Evolutionary conservation across 805 yeast genomes (phyloP).

Genomic region (Gaillardinia entomophila): DNA sequence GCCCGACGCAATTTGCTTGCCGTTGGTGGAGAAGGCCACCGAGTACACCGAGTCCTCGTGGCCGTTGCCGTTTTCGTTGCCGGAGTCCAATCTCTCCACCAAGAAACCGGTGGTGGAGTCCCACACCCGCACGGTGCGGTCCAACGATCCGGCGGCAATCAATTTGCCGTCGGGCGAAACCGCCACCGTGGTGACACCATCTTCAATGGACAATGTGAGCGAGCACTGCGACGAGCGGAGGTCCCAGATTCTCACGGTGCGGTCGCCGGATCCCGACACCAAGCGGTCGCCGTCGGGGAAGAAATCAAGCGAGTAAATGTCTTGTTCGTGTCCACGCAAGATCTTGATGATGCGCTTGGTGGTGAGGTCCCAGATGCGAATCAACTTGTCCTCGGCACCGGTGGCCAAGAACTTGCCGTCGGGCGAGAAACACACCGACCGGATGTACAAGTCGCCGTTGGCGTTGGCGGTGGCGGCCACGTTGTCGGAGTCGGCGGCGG

Average conservation of each 20-base stretch:
- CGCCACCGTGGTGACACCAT: slow-evolving; percentile 97
- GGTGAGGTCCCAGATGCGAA: slow-evolving; percentile 93
- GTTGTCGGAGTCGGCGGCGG: slow-evolving; percentile 14
- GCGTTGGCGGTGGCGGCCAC: slow-evolving; percentile 46
- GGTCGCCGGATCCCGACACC: slow-evolving; percentile 94
- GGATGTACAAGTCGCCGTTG: slow-evolving; percentile 81
- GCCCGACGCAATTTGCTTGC: slow-evolving; percentile 89
- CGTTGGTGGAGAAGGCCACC: slow-evolving; percentile 88
- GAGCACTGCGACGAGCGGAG: slow-evolving; percentile 84
- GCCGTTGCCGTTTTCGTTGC: slow-evolving; percentile 83
- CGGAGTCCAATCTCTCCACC: slow-evolving; percentile 88
- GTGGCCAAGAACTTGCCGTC: slow-evolving; percentile 90
- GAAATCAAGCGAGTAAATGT: slow-evolving; percentile 90
- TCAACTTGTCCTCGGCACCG: slow-evolving; percentile 85
- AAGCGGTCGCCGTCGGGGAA: slow-evolving; percentile 91
- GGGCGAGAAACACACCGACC: slow-evolving; percentile 95
- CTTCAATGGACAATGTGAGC: slow-evolving; percentile 84
- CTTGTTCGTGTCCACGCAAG: slow-evolving; percentile 94
- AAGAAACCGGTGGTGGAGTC: slow-evolving; percentile 88
- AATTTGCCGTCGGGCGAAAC: slow-evolving; percentile 91
- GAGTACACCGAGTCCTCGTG: slow-evolving; percentile 95
- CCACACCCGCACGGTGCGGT: slow-evolving; percentile 95
- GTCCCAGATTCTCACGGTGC: slow-evolving; percentile 96
- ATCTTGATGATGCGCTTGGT: slow-evolving; percentile 80
- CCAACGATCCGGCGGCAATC: slow-evolving; percentile 95